These are phyloP conservation scores for Cajanus cajan DNA, from an alignment of 306 rosid species.

Conservation along the genomic window DNA sequence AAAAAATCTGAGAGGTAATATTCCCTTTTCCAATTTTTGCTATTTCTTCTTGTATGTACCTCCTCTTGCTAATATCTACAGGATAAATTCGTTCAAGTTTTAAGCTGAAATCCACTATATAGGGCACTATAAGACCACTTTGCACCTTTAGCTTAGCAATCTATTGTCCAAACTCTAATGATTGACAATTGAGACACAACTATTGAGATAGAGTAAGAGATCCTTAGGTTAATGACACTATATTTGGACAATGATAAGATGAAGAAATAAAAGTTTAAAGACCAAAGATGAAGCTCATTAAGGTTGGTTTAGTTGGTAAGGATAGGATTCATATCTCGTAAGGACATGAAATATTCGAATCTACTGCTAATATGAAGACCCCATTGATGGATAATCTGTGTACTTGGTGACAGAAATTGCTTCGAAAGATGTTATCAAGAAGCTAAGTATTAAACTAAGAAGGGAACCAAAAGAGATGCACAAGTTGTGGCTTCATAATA, in stretches of 20 bases:
- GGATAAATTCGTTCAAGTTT: neutral
- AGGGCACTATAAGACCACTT: neutral
- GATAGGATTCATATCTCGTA: neutral
- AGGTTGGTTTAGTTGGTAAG: neutral
- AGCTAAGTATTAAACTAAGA: neutral
- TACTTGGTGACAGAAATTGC: neutral
- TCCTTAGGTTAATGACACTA: neutral
- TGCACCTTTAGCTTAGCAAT: neutral
- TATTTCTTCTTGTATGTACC: conserved; percentile 47
- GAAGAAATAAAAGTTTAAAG: neutral
- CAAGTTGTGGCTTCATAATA: neutral
- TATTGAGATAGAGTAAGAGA: neutral
- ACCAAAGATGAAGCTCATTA: neutral
- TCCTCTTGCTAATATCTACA: conserved; percentile 29
- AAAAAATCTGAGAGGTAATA: conserved; percentile 53
- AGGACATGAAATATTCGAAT: neutral
- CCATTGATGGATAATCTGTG: neutral
- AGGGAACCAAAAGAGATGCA: neutral
- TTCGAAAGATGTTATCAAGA: conserved; percentile 18
- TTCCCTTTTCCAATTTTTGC: conserved; percentile 68
- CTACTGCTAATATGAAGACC: neutral
- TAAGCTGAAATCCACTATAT: neutral
- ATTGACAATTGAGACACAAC: neutral
- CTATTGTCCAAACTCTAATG: neutral
- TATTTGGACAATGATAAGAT: neutral